These are phyloP conservation scores for Cryptococcus sp. DNA, from an alignment of 1,284 basidiomycete genomes.

Conservation along the genomic window DNA sequence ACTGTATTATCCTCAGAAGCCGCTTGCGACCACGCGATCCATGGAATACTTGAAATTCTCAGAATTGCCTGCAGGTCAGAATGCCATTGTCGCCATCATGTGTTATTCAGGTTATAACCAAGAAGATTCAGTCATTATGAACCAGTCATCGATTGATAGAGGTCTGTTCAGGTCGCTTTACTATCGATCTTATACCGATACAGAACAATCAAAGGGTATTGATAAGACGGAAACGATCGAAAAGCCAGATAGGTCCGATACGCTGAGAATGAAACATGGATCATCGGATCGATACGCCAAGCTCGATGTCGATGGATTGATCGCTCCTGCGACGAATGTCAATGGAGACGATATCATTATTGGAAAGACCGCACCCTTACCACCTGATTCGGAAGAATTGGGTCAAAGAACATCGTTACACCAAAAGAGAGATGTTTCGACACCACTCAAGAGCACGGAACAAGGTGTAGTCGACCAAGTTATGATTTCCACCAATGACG, in stretches of 20 bases:
- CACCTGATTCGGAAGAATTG: constrained; percentile 92
- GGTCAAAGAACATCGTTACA: constrained; percentile 90
- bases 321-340: constrained; percentile 92
- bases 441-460: constrained; percentile 95
- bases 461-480: constrained; percentile 98
- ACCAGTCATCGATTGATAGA: constrained; percentile 96
- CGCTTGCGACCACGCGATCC: constrained; percentile 92
- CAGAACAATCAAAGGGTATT: constrained; percentile 94
- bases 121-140: constrained; percentile 99
- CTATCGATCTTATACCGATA: constrained; percentile 96
- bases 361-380: constrained; percentile 96
- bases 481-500: constrained; percentile 89
- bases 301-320: constrained; percentile 90
- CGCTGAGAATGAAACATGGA: constrained; percentile 94
- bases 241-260: constrained; percentile 89
- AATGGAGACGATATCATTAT: constrained; percentile 98
- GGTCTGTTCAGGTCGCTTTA: constrained; percentile 98
- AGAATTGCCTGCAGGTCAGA: constrained; percentile 95
- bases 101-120: constrained; percentile 99
- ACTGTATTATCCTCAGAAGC: constrained; percentile 97
- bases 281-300: constrained; percentile 81
- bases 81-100: constrained; percentile 95
- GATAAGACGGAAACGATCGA: constrained; percentile 94
- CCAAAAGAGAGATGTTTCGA: constrained; percentile 89
- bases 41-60: constrained; percentile 99